Conservation (phyloP, 2,329 filamentous ascomycete genomes). For the Cladosporium oxysporum region DNA sequence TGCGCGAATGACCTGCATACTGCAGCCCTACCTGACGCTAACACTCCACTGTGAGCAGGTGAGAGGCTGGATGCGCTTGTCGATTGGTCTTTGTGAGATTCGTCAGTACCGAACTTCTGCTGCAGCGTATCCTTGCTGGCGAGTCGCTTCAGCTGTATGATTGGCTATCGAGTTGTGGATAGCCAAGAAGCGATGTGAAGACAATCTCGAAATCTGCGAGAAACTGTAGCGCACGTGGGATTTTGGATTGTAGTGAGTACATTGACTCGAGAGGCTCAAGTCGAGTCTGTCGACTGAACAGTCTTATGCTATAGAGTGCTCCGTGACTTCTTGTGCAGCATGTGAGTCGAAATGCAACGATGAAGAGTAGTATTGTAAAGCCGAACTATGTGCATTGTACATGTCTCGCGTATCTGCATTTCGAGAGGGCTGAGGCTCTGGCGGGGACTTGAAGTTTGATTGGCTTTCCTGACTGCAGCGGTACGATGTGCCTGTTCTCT, state of each 20-base stretch:
- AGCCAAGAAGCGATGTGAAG: constrained; percentile 1
- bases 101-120: constrained; percentile 15
- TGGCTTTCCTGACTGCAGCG: constrained; percentile 11
- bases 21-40: constrained; percentile 19
- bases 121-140: constrained; percentile 4
- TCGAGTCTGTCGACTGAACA: not conserved
- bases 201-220: not conserved
- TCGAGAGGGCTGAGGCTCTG: not conserved
- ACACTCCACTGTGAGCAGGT: not conserved
- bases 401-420: not conserved
- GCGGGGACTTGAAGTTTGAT: constrained; percentile 3
- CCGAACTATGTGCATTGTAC: not conserved
- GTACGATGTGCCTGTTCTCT: not conserved
- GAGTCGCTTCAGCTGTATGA: not conserved
- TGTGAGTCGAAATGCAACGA: not conserved
- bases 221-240: not conserved
- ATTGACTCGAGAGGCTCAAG: not conserved
- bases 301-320: not conserved
- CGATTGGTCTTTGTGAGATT: constrained; percentile 4
- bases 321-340: not conserved
- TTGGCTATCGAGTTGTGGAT: not conserved
- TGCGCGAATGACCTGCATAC: constrained; percentile 19
- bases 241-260: not conserved
- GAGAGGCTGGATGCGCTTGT: not conserved
- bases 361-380: not conserved